Evolutionary conservation across 2,329 filamentous ascomycete genomes (phyloP).

Genomic region (Calonectria leucothoes): DNA sequence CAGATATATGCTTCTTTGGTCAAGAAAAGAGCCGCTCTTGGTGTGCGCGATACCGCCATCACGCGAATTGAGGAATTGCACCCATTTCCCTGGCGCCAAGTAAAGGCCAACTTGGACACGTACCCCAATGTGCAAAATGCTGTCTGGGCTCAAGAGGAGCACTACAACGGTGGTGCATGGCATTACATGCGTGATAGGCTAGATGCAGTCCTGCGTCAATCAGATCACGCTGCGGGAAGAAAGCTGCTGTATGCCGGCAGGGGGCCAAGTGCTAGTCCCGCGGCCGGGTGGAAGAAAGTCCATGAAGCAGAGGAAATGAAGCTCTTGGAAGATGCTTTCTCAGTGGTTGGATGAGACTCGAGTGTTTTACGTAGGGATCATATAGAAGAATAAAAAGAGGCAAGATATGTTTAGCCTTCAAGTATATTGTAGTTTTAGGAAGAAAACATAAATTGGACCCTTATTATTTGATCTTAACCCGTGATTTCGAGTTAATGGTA

Average conservation of each 20-base stretch:
- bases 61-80: conserved; percentile 40
- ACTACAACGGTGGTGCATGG: conserved; percentile 41
- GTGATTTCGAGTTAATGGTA: no score
- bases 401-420: no score
- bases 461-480: no score
- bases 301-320: conserved; percentile 28
- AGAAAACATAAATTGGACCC: no score
- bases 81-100: conserved; percentile 40
- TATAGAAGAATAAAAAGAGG: no score
- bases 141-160: conserved; percentile 42
- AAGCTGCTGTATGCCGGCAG: conserved; percentile 26
- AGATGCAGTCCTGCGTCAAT: conserved; percentile 26
- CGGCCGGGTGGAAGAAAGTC: conserved; percentile 25
- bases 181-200: conserved; percentile 37
- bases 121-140: conserved; percentile 34
- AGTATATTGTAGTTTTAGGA: no score
- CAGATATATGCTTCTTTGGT: conserved; percentile 76
- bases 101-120: conserved; percentile 32
- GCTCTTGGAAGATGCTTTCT: conserved; percentile 24
- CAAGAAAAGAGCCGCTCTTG: conserved; percentile 26
- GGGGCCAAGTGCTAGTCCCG: conserved; percentile 28
- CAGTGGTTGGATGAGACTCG: conserved; percentile 5
- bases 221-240: neutral
- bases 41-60: conserved; percentile 29
- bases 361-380: no score